Percentiles rank a stretch among this genome's conserved stretches.
These are phyloP conservation scores for Yamadazyma epiphylla DNA, from an alignment of 1,139 yeast genomes.

Conservation along the genomic window DNA sequence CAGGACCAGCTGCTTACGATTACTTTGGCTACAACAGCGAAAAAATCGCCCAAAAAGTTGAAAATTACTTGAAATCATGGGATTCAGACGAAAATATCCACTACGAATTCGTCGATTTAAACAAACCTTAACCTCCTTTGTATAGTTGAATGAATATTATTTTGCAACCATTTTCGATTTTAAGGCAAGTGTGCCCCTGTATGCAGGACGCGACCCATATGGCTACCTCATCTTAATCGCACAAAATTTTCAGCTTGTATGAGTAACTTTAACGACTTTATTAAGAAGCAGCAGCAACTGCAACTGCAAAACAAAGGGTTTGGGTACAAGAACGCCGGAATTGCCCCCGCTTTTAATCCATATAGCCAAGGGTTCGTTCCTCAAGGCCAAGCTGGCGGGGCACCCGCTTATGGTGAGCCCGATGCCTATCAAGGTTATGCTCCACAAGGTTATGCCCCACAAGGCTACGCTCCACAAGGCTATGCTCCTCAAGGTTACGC, in stretches of 20 bases:
- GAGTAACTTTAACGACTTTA: constrained; percentile 23
- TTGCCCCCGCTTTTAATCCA: constrained; percentile 9
- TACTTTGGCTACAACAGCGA: constrained; percentile 25
- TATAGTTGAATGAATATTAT: too few relatives aligned
- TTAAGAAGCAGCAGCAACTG: constrained; percentile 20
- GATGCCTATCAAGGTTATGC: not conserved
- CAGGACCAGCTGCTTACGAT: constrained; percentile 24
- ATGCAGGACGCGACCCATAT: too few relatives aligned
- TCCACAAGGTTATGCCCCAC: not conserved
- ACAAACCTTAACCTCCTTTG: too few relatives aligned
- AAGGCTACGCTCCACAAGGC: not conserved
- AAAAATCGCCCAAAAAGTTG: constrained; percentile 20
- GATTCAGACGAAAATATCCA: constrained; percentile 17
- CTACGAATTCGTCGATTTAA: constrained; percentile 24
- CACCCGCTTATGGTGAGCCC: not conserved
- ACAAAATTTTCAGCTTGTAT: constrained; percentile 13
- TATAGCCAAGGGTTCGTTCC: constrained; percentile 14
- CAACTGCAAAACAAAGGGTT: constrained; percentile 20
- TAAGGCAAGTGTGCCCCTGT: too few relatives aligned
- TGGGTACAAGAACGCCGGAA: constrained; percentile 20
- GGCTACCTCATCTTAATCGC: too few relatives aligned
- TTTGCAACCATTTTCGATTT: too few relatives aligned
- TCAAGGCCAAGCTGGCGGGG: constrained; percentile 1
- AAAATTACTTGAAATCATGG: constrained; percentile 14
- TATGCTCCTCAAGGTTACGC: not conserved